Evolutionary conservation across 352 stramenopile genomes (phyloP), one percentile per base, ranked within the genome.

Genomic region (Thalassiosira livingstoniorum): DNA sequence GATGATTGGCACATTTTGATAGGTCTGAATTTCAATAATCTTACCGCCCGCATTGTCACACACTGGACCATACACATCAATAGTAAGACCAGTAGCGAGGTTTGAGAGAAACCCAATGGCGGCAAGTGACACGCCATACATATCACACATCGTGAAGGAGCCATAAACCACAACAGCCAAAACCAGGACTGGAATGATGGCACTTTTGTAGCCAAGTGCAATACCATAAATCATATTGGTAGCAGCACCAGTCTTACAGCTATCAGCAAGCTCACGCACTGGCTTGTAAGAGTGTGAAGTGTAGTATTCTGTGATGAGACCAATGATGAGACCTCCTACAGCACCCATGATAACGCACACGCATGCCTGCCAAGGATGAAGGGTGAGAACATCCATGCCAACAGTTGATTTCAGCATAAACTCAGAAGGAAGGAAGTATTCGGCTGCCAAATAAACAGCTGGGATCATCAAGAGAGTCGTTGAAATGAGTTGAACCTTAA

Each of bases 181-280:
- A 53, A 99, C 95, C 71, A 98, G 96, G 73, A 99, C 98, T 66
- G 98, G 98, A 77, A 99, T 98, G 76, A 99, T 99, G 61, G 96
- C 97, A 87, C 97, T 99, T 91, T 99, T 99, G 96, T 99, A 99
- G 78, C 98, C 98, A 73, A 99, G 95, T 55, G 97, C 97, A 90
- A 99, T 97, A 88, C 98, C 98, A 88, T 99, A 99, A 87, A 99
- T 99, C 93, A 99, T 99, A 93, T 99, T 99, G 70, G 98, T 99
- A 57, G 98, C 98, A 63, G 97, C 96, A 83, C 98, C 98, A 86
- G 97, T 99, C 92, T 99, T 98, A 85, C 97, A 99, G 74, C 96
- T 96, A 83, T 99, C 92, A 35, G 97, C 96, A 61, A 99, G 96
- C 84, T 99, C 96, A 87, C 96, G 95, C 5, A 95, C 97, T n/a